A percentile compares a stretch with the other conserved stretches of the same genome.
Evolutionary conservation across 352 stramenopile genomes (phyloP).

Genomic region (Pythium utonaiense): DNA sequence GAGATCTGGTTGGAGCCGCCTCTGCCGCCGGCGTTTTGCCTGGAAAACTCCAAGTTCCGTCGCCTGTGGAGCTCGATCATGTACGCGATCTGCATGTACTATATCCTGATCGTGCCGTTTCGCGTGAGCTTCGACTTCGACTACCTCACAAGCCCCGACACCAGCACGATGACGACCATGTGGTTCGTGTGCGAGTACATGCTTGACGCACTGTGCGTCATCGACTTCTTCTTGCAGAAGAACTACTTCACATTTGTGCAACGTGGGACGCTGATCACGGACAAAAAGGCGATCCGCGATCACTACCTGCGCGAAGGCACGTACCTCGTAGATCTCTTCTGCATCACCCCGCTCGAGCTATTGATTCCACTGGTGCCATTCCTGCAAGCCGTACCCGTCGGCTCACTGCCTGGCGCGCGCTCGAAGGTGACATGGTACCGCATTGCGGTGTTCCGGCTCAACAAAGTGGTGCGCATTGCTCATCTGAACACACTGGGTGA

Average conservation of each 20-base stretch:
- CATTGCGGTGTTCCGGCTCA: slow-evolving; percentile 45
- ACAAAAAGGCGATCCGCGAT: slow-evolving; percentile 23
- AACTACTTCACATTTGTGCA: slow-evolving; percentile 53
- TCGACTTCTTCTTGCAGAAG: slow-evolving; percentile 53
- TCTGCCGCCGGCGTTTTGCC: slow-evolving; percentile 20
- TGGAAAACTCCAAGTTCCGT: slow-evolving; percentile 28
- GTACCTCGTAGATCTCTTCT: slow-evolving; percentile 46
- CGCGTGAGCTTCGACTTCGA: slow-evolving; percentile 31
- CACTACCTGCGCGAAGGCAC: slow-evolving; percentile 44
- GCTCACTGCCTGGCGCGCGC: not conserved
- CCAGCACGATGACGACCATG: not conserved
- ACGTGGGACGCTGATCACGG: slow-evolving; percentile 36
- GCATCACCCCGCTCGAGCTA: slow-evolving; percentile 43
- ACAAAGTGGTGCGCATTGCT: slow-evolving; percentile 48
- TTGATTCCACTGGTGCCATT: slow-evolving; percentile 7
- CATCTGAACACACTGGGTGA: slow-evolving; percentile 50
- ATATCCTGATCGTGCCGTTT: slow-evolving; percentile 33
- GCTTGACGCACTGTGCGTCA: slow-evolving; percentile 32
- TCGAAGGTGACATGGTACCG: slow-evolving; percentile 34
- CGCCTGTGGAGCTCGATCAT: slow-evolving; percentile 28
- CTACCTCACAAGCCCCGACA: slow-evolving; percentile 15
- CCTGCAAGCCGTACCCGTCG: not conserved
- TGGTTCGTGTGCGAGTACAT: slow-evolving; percentile 37
- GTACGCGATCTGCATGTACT: slow-evolving; percentile 32
- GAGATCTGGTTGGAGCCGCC: slow-evolving; percentile 31